Evolutionary conservation across 495 filamentous ascomycete genomes (phyloP), one percentile per base, ranked within the genome.

Genomic region (Podospora pseudopauciseta): DNA sequence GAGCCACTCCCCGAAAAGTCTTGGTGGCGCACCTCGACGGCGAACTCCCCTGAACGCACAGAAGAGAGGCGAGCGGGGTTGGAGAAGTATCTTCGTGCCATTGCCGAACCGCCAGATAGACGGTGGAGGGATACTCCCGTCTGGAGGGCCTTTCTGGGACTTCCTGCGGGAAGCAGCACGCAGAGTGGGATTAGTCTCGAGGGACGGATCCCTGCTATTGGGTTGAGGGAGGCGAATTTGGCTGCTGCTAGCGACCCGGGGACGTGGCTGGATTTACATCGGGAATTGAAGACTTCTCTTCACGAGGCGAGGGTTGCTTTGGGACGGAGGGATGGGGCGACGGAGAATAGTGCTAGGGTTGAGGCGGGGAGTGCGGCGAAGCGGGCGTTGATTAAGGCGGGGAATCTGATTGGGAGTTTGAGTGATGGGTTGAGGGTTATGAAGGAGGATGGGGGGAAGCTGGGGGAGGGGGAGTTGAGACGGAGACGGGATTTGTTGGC

Each of bases 11-110:
- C 94, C 16, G 73, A 80, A 15, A 98, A 97, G 77, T 89, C 91
- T 55, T 98, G 92, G 92, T 98, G 92, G 92, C 90, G 96, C 79
- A 83, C 86, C 67, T 89, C 89, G 60, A 97, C 95, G 6, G 82
- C 91, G 70, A 84, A 84, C 66, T 93, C 90, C 62, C 86, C 92
- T 39, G 84, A 86, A 19, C 86, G 96, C 39, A 92, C 93, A 65
- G 92, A 96, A 82, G 79, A 89, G 68, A 90, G 95, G 20, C 90
- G 93, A 20, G 71, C 80, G 69, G 90, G 83, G 0, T 86, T 98
- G 2, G 92, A 97, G 79, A 73, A 82, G 58, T 98, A 98, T 81
- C 87, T 98, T 27, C 86, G 85, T 58, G 87, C 88, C 39, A 93
- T 98, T 70, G 92, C 94, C 67, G 86, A 88, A 65, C 78, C 85